Base-by-base conservation (phyloP, 164 flowering plant genomes). In the Magnolia kwangsiensis region DNA sequence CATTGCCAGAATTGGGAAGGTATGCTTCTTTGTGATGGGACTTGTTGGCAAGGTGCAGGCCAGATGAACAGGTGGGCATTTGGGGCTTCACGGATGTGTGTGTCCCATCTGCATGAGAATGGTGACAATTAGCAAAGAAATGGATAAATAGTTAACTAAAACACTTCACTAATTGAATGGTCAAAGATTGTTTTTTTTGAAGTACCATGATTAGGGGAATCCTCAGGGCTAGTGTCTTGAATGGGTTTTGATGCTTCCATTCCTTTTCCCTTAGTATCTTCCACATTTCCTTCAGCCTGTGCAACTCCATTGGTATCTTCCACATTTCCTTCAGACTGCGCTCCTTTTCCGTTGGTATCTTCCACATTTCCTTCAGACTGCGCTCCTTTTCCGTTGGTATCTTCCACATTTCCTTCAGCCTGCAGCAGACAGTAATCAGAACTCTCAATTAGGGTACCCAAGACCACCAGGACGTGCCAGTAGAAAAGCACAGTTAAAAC, bases 31-130 rank as follows among this genome's bases (percentile, higher is more conserved):
- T 49, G 24, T 49, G 66, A 7, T 66, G 20, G 2, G 55, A 51
- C 69, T 84, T 80, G 21, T 69, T 75, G 2, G 45, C 14, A 63
- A 49, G 16, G 27, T 13, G 65, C 72, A 72, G 8, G 63, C 19
- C 63, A 70, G n/a, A 18, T 18, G 51, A 29, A 58, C 14, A 7
- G 7, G 50, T 10, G 18, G 55, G 31, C 49, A 64, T 68, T 65
- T 7, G 2, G 45, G 29, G 49, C 14, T 67, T 11, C n/a, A 10
- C 49, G 10, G 72, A 7, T 69, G 55, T 37, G 10, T 1, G 8
- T 19, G 51, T 10, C 58, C 10, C 55, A 10, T 11, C 72, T 70
- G 72, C 55, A 70, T 50, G 51, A 70, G 4, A 50, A 70, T 70
- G 58, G 45, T 18, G 19, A 50, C n/a, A 14, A 69, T 69, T 69